A percentile compares a stretch with the other conserved stretches of the same genome.
These are phyloP conservation scores for Phytophthora europaea DNA, from an alignment of 352 stramenopile genomes.

Conservation along the genomic window DNA sequence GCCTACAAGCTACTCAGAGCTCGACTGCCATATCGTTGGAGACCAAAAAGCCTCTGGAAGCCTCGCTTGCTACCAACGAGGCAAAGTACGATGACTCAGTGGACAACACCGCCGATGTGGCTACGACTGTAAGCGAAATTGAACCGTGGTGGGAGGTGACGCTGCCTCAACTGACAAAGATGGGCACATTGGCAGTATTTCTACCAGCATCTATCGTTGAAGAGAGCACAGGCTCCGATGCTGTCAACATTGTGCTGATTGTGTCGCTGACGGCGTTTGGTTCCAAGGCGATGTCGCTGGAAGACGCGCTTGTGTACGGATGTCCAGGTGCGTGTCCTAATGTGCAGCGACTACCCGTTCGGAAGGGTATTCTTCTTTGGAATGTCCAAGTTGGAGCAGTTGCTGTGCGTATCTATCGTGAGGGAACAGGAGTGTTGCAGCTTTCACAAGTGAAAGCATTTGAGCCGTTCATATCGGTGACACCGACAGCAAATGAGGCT, in stretches of 20 bases:
- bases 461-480: slow-evolving; percentile 53
- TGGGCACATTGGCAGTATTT: slow-evolving; percentile 70
- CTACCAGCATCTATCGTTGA: slow-evolving; percentile 42
- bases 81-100: slow-evolving; percentile 24
- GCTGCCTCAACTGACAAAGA: slow-evolving; percentile 42
- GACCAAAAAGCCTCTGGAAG: slow-evolving; percentile 11
- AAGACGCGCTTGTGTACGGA: slow-evolving; percentile 38
- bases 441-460: slow-evolving; percentile 70
- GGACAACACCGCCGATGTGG: slow-evolving; percentile 11
- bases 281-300: slow-evolving; percentile 9
- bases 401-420: slow-evolving; percentile 64
- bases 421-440: slow-evolving; percentile 44
- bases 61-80: slow-evolving; percentile 43
- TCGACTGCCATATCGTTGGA: slow-evolving; percentile 33
- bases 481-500: slow-evolving; percentile 50
- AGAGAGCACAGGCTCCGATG: neutral
- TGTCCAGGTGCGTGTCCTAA: slow-evolving; percentile 59
- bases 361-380: slow-evolving; percentile 57
- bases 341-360: slow-evolving; percentile 36
- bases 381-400: slow-evolving; percentile 54
- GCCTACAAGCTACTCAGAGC: slow-evolving; percentile 44
- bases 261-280: slow-evolving; percentile 44
- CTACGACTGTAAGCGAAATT: slow-evolving; percentile 42
- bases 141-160: slow-evolving; percentile 72
- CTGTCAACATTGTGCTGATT: slow-evolving; percentile 45